A percentile compares a stretch with the other conserved stretches of the same genome.
Conservation (phyloP, 78 protist genomes). For the Neovahlkampfia damariscottae region DNA sequence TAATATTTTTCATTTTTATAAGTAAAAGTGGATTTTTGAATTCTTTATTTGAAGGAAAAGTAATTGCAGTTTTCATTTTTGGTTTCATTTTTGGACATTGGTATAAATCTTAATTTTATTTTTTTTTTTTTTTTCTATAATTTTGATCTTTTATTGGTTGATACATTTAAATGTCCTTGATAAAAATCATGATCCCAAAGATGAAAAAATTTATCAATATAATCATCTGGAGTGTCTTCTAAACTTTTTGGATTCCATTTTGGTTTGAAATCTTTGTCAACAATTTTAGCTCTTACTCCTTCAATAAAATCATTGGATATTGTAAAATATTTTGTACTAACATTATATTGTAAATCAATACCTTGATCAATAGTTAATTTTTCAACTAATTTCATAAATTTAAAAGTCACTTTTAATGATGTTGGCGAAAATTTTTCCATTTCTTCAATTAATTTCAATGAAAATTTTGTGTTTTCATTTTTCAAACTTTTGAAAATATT, state of each 20-base stretch:
- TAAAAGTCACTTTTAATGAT: not conserved
- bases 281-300: conserved; percentile 16
- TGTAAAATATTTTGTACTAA: no score
- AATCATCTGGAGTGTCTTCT: no score
- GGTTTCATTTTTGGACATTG: not conserved
- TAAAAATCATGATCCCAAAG: no score
- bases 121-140: no score
- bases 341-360: no score
- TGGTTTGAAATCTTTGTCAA: conserved; percentile 18
- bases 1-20: not conserved
- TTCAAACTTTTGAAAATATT: not conserved
- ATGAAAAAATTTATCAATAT: no score
- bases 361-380: no score
- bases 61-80: not conserved
- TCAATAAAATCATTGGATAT: conserved; percentile 3
- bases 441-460: not conserved
- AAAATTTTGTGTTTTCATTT: not conserved
- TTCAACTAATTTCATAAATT: no score
- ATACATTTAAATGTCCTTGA: no score
- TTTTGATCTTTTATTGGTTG: no score
- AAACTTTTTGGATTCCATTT: conserved; percentile 19
- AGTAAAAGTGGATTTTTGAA: not conserved
- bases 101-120: no score
- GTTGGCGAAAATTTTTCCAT: not conserved
- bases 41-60: not conserved